These are phyloP conservation scores for Spiromastix sp. DNA, from an alignment of 2,329 filamentous ascomycete genomes.

Conservation along the genomic window DNA sequence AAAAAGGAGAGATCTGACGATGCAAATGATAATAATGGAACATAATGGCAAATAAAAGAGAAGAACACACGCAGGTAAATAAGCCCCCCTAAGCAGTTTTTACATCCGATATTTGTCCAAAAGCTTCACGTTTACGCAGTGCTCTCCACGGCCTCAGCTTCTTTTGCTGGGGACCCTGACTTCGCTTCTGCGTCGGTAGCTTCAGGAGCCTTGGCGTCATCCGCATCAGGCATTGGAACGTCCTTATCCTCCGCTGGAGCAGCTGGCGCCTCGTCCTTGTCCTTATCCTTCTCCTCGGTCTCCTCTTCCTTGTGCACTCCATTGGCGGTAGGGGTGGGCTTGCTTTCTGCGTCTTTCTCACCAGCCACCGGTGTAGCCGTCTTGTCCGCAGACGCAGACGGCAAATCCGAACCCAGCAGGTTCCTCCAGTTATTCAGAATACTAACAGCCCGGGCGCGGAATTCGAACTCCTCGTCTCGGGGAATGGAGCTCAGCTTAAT, in stretches of 20 bases:
- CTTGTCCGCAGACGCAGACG: slow-evolving; percentile 26
- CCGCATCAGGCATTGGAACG: slow-evolving; percentile 10
- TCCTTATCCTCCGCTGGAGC: slow-evolving; percentile 9
- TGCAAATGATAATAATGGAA: neutral
- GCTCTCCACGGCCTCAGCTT: slow-evolving; percentile 4
- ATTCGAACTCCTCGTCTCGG: slow-evolving; percentile 76
- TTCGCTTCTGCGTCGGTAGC: slow-evolving; percentile 4
- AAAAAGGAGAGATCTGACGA: neutral
- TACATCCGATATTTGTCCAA: too few species aligned
- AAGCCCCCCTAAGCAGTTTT: too few species aligned
- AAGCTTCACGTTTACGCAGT: neutral
- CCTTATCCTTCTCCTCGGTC: slow-evolving; percentile 19
- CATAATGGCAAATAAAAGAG: neutral
- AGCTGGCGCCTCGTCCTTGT: slow-evolving; percentile 17
- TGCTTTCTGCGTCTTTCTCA: slow-evolving; percentile 23
- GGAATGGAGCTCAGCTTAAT: slow-evolving; percentile 79
- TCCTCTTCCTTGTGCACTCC: slow-evolving; percentile 27
- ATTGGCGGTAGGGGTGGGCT: slow-evolving; percentile 36
- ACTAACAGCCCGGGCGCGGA: slow-evolving; percentile 71
- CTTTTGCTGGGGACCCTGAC: slow-evolving; percentile 3
- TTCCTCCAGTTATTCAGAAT: slow-evolving; percentile 86
- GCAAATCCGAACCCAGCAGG: slow-evolving; percentile 54
- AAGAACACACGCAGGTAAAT: too few species aligned
- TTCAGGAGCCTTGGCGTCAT: slow-evolving; percentile 6
- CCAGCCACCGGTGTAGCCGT: slow-evolving; percentile 12